A percentile compares a stretch with the other conserved stretches of the same genome.
Evolutionary conservation across 805 yeast species (phyloP).

Genomic region (Candida chilensis): DNA sequence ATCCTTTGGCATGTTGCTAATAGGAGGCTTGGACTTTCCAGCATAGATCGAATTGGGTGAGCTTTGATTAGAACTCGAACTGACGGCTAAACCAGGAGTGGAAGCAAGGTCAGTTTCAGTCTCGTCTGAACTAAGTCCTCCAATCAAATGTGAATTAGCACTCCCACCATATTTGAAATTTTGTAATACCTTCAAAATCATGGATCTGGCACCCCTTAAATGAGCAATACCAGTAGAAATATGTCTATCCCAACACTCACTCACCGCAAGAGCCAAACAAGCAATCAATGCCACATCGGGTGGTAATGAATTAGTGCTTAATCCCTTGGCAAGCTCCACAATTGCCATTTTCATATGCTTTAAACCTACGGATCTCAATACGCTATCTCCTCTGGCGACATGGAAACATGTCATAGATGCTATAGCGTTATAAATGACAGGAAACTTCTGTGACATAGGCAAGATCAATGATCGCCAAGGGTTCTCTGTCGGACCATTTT

Average conservation of each 20-base stretch:
- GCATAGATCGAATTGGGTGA: no score
- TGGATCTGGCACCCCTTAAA: conserved; percentile 54
- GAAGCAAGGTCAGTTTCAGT: conserved; percentile 2
- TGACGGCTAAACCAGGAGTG: no score
- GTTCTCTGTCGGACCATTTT: conserved; percentile 54
- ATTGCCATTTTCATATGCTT: conserved; percentile 53
- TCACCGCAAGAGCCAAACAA: conserved; percentile 51
- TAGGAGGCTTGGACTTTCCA: no score
- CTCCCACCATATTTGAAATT: conserved; percentile 5
- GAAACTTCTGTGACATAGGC: conserved; percentile 46
- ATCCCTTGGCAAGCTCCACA: conserved; percentile 48
- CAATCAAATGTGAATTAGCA: conserved; percentile 3
- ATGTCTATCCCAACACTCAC: conserved; percentile 64
- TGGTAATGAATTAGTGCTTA: conserved; percentile 34
- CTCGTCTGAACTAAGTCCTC: no score
- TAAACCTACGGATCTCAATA: conserved; percentile 39
- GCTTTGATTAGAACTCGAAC: no score
- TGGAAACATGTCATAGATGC: conserved; percentile 65
- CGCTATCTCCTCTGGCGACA: conserved; percentile 33
- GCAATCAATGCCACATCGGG: conserved; percentile 62
- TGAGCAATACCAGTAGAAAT: conserved; percentile 64
- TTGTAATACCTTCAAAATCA: conserved; percentile 39
- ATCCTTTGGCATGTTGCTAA: conserved; percentile 24
- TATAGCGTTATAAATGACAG: conserved; percentile 52
- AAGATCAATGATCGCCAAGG: conserved; percentile 56